Conservation (phyloP, 441 rosid species). For the Capsella rubella region DNA sequence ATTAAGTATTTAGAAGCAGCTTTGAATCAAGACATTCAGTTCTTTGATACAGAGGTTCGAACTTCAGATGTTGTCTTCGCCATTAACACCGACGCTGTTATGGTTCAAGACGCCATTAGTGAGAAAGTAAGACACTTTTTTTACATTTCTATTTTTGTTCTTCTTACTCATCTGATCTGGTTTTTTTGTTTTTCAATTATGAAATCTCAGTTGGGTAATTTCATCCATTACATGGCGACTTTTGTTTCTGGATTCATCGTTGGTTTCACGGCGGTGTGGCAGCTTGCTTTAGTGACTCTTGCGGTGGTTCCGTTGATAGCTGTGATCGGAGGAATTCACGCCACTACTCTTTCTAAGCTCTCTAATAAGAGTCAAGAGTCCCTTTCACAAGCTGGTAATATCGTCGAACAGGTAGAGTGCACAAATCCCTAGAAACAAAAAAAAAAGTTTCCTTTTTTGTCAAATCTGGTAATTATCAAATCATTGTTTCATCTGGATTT, state of each 20-base stretch:
- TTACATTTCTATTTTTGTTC: background rate
- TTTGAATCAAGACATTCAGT: conserved; percentile 92
- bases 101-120: conserved; percentile 99
- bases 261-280: conserved; percentile 99
- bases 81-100: conserved; percentile 93
- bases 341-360: conserved; percentile 81
- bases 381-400: conserved; percentile 92
- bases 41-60: conserved; percentile 92
- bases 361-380: conserved; percentile 88
- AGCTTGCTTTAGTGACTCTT: conserved; percentile 88
- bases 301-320: conserved; percentile 99
- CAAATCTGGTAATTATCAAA: conserved; percentile 1
- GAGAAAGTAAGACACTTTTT: conserved; percentile 71
- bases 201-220: conserved; percentile 84
- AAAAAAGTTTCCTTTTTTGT: background rate
- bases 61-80: conserved; percentile 95
- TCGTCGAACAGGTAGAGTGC: conserved; percentile 86
- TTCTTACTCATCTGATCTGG: conserved; percentile 32
- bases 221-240: conserved; percentile 95
- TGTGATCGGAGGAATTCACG: conserved; percentile 88
- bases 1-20: conserved; percentile 98
- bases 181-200: conserved; percentile 28
- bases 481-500: conserved; percentile 36
- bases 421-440: conserved; percentile 7
- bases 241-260: conserved; percentile 98